Conservation (phyloP, 208 protist genomes). For the Crithidia expoeki region DNA sequence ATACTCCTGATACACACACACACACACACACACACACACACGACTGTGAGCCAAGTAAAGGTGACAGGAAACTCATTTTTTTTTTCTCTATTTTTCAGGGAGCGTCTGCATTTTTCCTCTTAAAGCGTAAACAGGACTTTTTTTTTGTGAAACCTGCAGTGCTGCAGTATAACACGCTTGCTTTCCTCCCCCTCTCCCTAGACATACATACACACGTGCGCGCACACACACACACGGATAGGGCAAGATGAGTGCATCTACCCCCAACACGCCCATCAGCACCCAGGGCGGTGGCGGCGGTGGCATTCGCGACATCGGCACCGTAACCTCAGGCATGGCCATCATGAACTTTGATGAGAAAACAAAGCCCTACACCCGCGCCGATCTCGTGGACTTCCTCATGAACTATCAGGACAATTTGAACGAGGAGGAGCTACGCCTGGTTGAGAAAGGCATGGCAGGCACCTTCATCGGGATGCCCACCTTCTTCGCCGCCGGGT, state of each 20-base stretch:
- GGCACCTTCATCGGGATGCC: slow-evolving; percentile 74
- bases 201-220: background rate
- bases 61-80: no score
- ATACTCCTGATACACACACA: no score
- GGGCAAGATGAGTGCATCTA: slow-evolving; percentile 25
- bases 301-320: slow-evolving; percentile 77
- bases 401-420: slow-evolving; percentile 77
- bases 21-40: no score
- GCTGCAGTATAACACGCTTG: no score
- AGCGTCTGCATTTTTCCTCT: no score
- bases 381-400: slow-evolving; percentile 75
- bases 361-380: slow-evolving; percentile 83
- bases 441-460: slow-evolving; percentile 74
- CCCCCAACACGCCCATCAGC: slow-evolving; percentile 15
- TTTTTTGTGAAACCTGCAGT: no score
- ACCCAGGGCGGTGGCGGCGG: slow-evolving; percentile 51
- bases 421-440: slow-evolving; percentile 59
- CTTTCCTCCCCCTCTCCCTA: no score
- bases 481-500: slow-evolving; percentile 52
- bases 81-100: no score
- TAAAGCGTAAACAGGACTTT: no score
- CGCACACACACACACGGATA: background rate
- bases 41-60: no score
- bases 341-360: slow-evolving; percentile 87
- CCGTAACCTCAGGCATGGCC: slow-evolving; percentile 86